Evolutionary conservation across 2,329 filamentous ascomycete species (phyloP), one percentile per base, ranked within the genome.

Genomic region (Aspergillus clavatus): DNA sequence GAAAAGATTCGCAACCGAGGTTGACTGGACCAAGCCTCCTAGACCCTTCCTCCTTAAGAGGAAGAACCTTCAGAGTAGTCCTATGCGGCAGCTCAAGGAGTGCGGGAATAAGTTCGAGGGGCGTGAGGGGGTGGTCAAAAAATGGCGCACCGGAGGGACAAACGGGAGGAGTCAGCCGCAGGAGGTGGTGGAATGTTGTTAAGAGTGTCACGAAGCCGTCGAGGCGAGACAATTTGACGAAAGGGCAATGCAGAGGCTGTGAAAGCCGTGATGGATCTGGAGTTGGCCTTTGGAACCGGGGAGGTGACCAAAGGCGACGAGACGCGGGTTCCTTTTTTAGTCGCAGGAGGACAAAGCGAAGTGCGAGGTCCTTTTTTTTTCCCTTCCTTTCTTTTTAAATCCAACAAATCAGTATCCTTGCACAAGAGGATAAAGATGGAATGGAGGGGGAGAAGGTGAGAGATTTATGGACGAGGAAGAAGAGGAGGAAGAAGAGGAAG

Each of bases 21-120:
- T 79, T 84, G 80, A 84, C 83, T 82, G 87, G 87, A 85, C 89
- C 86, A 89, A 87, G 88, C 86, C 89, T 91, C 86, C 86, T 89
- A 87, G 89, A 95, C 89, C 93, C 93, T 94, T 91, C 93, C 93
- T 90, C 91, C 73, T 77, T 78, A 77, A 93, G 91, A 95, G 90
- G 91, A 97, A 97, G 91, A 95, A 90, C 86, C 87, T 84, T 81
- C 82, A 82, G 84, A 84, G 82, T 82, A 84, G 86, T 94, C 87
- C 89, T 97, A 98, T 98, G 91, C 93, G 93, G 93, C 93, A 97
- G 91, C 88, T 95, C 86, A 81, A 74, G 72, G 74, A 73, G 73
- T 79, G 72, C 70, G 79, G 74, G 68, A 74, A 79, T 71, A 77
- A 79, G 57, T 67, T 68, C 56, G 52, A 58, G 57, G 56, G 61